These are phyloP conservation scores for Keithomyces neogunnii DNA, from an alignment of 2,329 filamentous ascomycete genomes.

Conservation along the genomic window DNA sequence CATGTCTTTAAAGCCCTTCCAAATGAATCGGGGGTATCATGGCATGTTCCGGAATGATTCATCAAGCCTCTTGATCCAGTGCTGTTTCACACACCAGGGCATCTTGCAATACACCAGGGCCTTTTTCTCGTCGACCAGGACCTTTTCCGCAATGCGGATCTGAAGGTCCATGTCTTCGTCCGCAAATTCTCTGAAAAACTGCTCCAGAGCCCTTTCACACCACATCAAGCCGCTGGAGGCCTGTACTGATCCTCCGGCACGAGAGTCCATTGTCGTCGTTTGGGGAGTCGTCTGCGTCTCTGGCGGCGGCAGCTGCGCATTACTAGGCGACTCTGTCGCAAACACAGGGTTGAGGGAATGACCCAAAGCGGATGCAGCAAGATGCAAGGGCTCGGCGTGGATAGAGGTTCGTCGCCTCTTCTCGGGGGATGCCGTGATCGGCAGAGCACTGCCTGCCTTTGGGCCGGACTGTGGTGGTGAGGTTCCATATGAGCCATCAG, in stretches of 20 bases:
- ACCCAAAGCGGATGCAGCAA: background rate
- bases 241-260: constrained; percentile 21
- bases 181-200: constrained; percentile 50
- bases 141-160: constrained; percentile 50
- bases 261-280: background rate
- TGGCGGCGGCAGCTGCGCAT: background rate
- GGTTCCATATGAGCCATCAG: constrained; percentile 12
- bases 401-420: constrained; percentile 25
- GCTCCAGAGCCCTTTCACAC: constrained; percentile 50
- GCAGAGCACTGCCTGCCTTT: constrained; percentile 23
- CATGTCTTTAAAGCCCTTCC: background rate
- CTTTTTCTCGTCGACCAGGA: constrained; percentile 50
- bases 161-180: constrained; percentile 50
- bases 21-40: background rate
- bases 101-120: constrained; percentile 57
- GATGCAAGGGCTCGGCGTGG: constrained; percentile 9
- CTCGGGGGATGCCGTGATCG: constrained; percentile 20
- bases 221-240: constrained; percentile 34
- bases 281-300: background rate
- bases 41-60: constrained; percentile 20
- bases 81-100: constrained; percentile 40
- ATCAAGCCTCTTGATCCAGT: constrained; percentile 47
- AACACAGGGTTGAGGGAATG: background rate
- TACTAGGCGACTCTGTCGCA: constrained; percentile 1
- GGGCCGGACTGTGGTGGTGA: constrained; percentile 12